phyloP scores from a whole-genome alignment of 306 rosid species.

The Quillaja saponaria region DNA sequence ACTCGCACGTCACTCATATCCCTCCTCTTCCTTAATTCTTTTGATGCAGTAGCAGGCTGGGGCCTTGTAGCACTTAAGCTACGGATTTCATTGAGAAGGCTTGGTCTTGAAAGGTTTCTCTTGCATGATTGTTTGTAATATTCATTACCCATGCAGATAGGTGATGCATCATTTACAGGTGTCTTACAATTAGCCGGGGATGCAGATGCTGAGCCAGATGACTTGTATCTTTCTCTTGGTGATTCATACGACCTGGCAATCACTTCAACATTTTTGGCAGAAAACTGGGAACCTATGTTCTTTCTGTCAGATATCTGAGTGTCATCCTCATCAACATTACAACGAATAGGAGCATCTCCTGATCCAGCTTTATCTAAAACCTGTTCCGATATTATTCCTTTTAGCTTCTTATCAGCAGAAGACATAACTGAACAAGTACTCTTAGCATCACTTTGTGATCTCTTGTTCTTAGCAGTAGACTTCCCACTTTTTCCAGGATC shows the following conservation, averaged over 20 bases:
- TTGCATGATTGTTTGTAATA: slow-evolving; percentile 62
- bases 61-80: slow-evolving; percentile 49
- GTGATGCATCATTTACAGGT: slow-evolving; percentile 61
- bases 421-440: slow-evolving; percentile 32
- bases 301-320: slow-evolving; percentile 28
- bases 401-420: slow-evolving; percentile 24
- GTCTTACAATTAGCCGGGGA: slow-evolving; percentile 59
- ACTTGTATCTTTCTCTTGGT: slow-evolving; percentile 48
- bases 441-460: slow-evolving; percentile 24
- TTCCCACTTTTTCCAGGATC: slow-evolving; percentile 34
- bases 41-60: slow-evolving; percentile 49
- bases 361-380: slow-evolving; percentile 13
- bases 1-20: slow-evolving; percentile 71
- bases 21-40: slow-evolving; percentile 81
- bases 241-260: slow-evolving; percentile 34
- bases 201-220: slow-evolving; percentile 45
- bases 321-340: slow-evolving; percentile 26
- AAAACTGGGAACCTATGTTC: slow-evolving; percentile 25
- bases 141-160: slow-evolving; percentile 82
- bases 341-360: slow-evolving; percentile 23
- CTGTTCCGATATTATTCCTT: slow-evolving; percentile 17
- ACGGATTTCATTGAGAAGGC: slow-evolving; percentile 63
- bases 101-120: slow-evolving; percentile 36
- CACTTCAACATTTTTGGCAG: slow-evolving; percentile 28
- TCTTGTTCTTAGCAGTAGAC: slow-evolving; percentile 37